phyloP scores from a whole-genome alignment of 768 basidiomycete genomes.

The Agrocybe praecox region DNA sequence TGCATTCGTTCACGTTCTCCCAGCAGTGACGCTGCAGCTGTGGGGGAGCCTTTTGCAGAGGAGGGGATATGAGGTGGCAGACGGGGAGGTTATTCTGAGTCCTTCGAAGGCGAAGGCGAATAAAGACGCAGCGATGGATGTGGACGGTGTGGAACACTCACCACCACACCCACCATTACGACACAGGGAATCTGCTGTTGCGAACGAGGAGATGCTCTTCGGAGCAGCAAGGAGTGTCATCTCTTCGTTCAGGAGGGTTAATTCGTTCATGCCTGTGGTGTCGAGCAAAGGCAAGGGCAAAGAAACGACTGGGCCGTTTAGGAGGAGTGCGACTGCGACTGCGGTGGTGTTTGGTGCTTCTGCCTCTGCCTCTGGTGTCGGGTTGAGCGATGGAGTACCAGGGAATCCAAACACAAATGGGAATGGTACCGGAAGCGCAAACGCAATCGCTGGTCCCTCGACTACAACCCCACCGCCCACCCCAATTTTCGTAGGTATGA shows the following conservation, averaged over 20 bases:
- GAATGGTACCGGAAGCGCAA: too few species aligned
- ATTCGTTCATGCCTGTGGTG: constrained; percentile 60
- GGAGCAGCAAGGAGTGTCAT: constrained; percentile 44
- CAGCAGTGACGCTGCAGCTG: constrained; percentile 62
- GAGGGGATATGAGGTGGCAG: constrained; percentile 66
- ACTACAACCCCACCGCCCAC: constrained; percentile 21
- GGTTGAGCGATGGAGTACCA: too few species aligned
- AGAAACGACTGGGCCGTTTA: constrained; percentile 11
- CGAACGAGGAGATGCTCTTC: constrained; percentile 13
- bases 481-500: constrained; percentile 56
- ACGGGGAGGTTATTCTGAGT: constrained; percentile 61
- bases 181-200: not conserved
- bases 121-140: not conserved
- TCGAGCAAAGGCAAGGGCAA: constrained; percentile 13
- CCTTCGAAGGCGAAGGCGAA: constrained; percentile 46
- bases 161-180: constrained; percentile 17
- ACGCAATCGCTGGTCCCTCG: constrained; percentile 2
- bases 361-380: too few species aligned
- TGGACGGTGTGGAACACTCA: not conserved
- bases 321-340: not conserved
- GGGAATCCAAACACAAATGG: too few species aligned
- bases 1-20: constrained; percentile 57
- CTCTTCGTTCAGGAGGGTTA: constrained; percentile 60
- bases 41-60: constrained; percentile 71
- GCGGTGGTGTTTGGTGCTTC: too few species aligned